Evolutionary conservation across 2,329 filamentous ascomycete genomes (phyloP), one percentile per base, ranked within the genome.

Genomic region (Orbilia ellipsospora): DNA sequence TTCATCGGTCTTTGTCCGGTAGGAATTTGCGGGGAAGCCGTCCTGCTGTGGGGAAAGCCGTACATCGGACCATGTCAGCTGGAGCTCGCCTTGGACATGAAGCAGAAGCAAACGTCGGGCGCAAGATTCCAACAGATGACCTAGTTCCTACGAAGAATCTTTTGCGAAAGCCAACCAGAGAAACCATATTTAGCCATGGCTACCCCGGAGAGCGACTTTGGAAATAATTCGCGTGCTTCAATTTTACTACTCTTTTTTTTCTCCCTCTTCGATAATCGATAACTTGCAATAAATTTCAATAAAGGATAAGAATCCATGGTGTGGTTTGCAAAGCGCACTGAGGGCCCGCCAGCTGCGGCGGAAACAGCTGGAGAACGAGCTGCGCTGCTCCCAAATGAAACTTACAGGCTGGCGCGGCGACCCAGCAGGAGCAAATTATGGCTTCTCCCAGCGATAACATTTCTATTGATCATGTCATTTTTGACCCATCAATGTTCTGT

Each of bases 401-500:
- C 40, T 0, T 68, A 69, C 48, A 75, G 72, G 50, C 26, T 65
- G 31, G 64, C 50, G 13, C 62, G 62, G 10, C 62, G 64, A 36
- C 72, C 64, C 0, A 75, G 72, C 23, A 31, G 59, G 10, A 75
- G 72, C 18, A 51, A 50, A 26, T 20, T 75, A 55, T 75, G 72
- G 72, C 54, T 75, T 13, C 45, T 75, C 8, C 72, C 72, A 18
- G 72, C 72, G 3, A 28, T 75, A 8, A 42, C 67, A 13, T 75
- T 75, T 23, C 48, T 75, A 1, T 51, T 75, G 26, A 36, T 65
- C n/a, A 75, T 75, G 64, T 69, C 62, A 15, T 61, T 75, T 45
- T 36, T 75, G 16, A 75, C 64, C 3, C 59, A 68, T 18, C 50
- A 68, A 31, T 67, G 64, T 8, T 44, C 72, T 1, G 28, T 56